A percentile compares a stretch with the other conserved stretches of the same genome.
phyloP scores from a whole-genome alignment of 2,329 filamentous ascomycete species.

The Fusarium neocosmosporiellum region DNA sequence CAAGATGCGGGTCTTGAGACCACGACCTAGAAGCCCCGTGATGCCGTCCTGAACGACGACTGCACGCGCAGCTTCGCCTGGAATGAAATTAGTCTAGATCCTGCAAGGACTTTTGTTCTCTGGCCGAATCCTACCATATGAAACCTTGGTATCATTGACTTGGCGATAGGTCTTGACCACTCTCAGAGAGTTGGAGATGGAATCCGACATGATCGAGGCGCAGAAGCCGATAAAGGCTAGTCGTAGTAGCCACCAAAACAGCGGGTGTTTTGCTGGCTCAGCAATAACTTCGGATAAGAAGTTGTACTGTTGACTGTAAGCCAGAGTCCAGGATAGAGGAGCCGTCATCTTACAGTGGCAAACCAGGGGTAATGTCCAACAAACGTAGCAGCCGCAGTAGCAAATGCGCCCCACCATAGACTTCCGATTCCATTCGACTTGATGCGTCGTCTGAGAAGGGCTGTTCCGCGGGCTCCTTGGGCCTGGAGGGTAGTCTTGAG shows the following conservation, averaged over 20 bases:
- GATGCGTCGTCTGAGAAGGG: conserved; percentile 56
- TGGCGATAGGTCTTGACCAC: conserved; percentile 63
- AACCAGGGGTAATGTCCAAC: conserved; percentile 64
- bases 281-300: conserved; percentile 52
- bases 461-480: conserved; percentile 56
- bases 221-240: conserved; percentile 53
- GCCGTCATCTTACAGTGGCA: conserved; percentile 51
- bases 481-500: conserved; percentile 63
- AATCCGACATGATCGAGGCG: conserved; percentile 58
- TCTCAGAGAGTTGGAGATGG: conserved; percentile 59
- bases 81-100: neutral
- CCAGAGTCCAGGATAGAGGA: accelerated
- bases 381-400: conserved; percentile 60
- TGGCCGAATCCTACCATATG: conserved; percentile 51
- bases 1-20: conserved; percentile 60
- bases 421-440: conserved; percentile 58
- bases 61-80: conserved; percentile 55
- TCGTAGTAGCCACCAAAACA: conserved; percentile 56
- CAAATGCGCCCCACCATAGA: conserved; percentile 62
- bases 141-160: conserved; percentile 60
- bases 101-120: neutral
- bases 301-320: conserved; percentile 53
- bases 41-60: conserved; percentile 57
- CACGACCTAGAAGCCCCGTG: conserved; percentile 56
- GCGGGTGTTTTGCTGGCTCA: conserved; percentile 53